Base-by-base conservation (phyloP, 208 protist species). In the Endotrypanum monterogeii region DNA sequence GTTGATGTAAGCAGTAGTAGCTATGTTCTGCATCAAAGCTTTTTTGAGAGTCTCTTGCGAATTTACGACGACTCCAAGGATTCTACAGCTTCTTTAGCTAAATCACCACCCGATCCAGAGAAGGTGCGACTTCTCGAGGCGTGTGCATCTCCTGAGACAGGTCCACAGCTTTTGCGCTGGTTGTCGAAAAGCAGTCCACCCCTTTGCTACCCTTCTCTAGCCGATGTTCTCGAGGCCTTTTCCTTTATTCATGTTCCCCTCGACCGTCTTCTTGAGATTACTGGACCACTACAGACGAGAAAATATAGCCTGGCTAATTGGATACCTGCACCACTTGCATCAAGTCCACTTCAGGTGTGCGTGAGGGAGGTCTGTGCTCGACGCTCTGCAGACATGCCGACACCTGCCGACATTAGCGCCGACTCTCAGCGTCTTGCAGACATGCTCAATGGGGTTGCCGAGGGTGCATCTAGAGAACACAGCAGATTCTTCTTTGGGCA, bases 1-100 rank as follows among this genome's bases (percentile, higher is more conserved):
- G 88, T 95, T 5, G 93, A 97, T 73, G 78, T 97, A 44, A 87
- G 82, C 78, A 94, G 90, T 71, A 88, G 84, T 73, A 90, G 88
- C 73, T 97, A 94, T 62, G 73, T 96, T 32, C 63, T 96, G 25
- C 84, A 84, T 23, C 89, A 87, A 3, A 82, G 74, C 11, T 97
- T 97, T 77, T 94, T 95, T 54, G 83, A 92, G 55, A 83, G 80
- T 54, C 77, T 97, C 4, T 68, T 92, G 9, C 79, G 90, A 37
- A 67, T 93, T 44, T 73, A 87, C 69, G 56, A 83, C 73, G 87
- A 80, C 58, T 67, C 62, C 20, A 82, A 75, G 35, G 78, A 78
- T 48, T 68, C 18, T 32, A 44, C 35, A 39, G 46, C 62, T 25
- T 37, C 44, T 25, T 28, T 41, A 54, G 25, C 60, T 0, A 32